Conservation (phyloP, 345 rosid genomes). For the Combretum micranthum region DNA sequence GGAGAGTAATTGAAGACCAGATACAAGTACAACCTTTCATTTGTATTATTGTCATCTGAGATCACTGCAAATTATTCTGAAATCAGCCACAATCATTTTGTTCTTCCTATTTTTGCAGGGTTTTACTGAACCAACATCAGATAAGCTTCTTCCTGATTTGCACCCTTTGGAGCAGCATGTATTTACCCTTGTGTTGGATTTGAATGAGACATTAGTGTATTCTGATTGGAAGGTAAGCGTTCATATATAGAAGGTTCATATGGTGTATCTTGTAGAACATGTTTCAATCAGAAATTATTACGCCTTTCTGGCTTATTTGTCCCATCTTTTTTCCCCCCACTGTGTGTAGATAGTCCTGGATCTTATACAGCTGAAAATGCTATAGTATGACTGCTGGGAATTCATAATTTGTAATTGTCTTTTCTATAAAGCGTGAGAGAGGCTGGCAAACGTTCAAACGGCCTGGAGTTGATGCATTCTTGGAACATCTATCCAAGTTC, state of each 20-base stretch:
- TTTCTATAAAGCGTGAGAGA: conserved; percentile 68
- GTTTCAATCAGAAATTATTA: no score
- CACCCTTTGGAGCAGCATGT: conserved; percentile 78
- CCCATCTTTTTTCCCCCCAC: not conserved
- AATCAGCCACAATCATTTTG: not conserved
- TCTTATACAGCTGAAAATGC: not conserved
- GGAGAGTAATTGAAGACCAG: conserved; percentile 71
- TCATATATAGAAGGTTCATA: not conserved
- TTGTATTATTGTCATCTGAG: not conserved
- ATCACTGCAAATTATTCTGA: conserved; percentile 1
- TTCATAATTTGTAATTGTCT: conserved; percentile 2
- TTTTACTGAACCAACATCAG: conserved; percentile 89
- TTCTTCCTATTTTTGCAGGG: conserved; percentile 34
- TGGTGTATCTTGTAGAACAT: no score
- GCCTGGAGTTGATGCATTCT: conserved; percentile 92
- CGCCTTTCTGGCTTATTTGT: not conserved
- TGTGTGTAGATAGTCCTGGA: not conserved
- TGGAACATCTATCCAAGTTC: conserved; percentile 79
- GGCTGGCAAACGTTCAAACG: conserved; percentile 99
- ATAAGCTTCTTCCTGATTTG: conserved; percentile 97
- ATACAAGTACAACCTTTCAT: conserved; percentile 40
- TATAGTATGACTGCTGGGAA: not conserved
- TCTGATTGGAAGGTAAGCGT: conserved; percentile 86
- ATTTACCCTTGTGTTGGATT: conserved; percentile 92
- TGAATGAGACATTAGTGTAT: conserved; percentile 80